A percentile compares a stretch with the other conserved stretches of the same genome.
phyloP scores from a whole-genome alignment of 2,329 filamentous ascomycete genomes.

The Exophiala lecanii-corni region DNA sequence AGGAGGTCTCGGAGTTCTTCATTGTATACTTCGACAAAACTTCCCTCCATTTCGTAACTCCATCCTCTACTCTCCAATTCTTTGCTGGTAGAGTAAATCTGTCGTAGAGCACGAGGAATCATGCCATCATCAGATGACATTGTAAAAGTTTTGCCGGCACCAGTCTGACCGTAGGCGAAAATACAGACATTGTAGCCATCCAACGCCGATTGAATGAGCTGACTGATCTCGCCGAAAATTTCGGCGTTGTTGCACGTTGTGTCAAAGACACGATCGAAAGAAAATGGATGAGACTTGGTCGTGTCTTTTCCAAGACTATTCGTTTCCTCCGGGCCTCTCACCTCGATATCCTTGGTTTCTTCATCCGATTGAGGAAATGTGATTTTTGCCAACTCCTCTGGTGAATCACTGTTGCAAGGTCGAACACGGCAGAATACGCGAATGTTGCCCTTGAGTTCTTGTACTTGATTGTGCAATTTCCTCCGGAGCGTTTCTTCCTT shows the following conservation, averaged over 20 bases:
- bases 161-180: conserved; percentile 97
- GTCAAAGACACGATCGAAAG: conserved; percentile 89
- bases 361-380: conserved; percentile 73
- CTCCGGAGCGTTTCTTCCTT: conserved; percentile 86
- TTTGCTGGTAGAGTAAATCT: conserved; percentile 87
- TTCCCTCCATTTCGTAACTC: conserved; percentile 90
- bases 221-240: conserved; percentile 93
- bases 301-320: conserved; percentile 72
- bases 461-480: conserved; percentile 94
- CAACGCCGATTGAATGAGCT: conserved; percentile 90
- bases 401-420: conserved; percentile 60
- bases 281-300: conserved; percentile 76
- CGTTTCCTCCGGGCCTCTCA: conserved; percentile 78
- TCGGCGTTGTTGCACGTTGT: conserved; percentile 73
- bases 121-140: conserved; percentile 92
- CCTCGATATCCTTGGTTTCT: conserved; percentile 79
- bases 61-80: conserved; percentile 85
- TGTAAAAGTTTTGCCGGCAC: conserved; percentile 92
- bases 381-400: conserved; percentile 65
- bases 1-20: conserved; percentile 92
- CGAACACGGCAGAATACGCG: conserved; percentile 96
- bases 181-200: conserved; percentile 99
- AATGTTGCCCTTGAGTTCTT: conserved; percentile 97
- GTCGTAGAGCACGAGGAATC: conserved; percentile 87
- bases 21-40: conserved; percentile 97